Conservation (phyloP, 2,329 filamentous ascomycete species). For the Trichoderma pleuroti region DNA sequence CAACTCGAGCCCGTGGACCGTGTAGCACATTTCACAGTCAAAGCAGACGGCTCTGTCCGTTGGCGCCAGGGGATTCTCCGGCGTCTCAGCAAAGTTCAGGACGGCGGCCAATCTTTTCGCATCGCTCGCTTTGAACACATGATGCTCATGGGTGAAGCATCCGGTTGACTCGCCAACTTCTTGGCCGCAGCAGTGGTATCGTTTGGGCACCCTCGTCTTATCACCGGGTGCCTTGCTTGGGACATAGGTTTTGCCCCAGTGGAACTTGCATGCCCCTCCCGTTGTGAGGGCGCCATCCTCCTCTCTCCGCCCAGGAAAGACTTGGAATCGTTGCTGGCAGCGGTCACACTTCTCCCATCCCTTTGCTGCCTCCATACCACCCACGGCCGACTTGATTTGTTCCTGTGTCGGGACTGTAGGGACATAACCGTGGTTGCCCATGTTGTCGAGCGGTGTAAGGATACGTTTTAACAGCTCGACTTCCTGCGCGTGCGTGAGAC, state of each 20-base stretch:
- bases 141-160: conserved; percentile 66
- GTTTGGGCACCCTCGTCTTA: conserved; percentile 54
- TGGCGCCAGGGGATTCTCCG: conserved; percentile 54
- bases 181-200: conserved; percentile 77
- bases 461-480: conserved; percentile 60
- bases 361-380: conserved; percentile 61
- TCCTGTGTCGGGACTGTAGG: conserved; percentile 60
- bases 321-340: conserved; percentile 81
- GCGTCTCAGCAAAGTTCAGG: conserved; percentile 77
- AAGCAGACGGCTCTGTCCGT: conserved; percentile 69
- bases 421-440: conserved; percentile 75
- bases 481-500: conserved; percentile 65
- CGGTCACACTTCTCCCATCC: conserved; percentile 89
- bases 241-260: conserved; percentile 68
- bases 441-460: conserved; percentile 57
- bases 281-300: conserved; percentile 72
- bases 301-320: conserved; percentile 79
- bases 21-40: conserved; percentile 98
- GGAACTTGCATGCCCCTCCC: conserved; percentile 75
- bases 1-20: conserved; percentile 80
- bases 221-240: conserved; percentile 56
- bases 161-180: conserved; percentile 68
- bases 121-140: conserved; percentile 84
- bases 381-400: conserved; percentile 63
- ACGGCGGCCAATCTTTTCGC: conserved; percentile 71